Percentiles rank a stretch among this genome's conserved stretches.
Conservation (phyloP, 1,284 basidiomycete species). For the Ustilago crameri region DNA sequence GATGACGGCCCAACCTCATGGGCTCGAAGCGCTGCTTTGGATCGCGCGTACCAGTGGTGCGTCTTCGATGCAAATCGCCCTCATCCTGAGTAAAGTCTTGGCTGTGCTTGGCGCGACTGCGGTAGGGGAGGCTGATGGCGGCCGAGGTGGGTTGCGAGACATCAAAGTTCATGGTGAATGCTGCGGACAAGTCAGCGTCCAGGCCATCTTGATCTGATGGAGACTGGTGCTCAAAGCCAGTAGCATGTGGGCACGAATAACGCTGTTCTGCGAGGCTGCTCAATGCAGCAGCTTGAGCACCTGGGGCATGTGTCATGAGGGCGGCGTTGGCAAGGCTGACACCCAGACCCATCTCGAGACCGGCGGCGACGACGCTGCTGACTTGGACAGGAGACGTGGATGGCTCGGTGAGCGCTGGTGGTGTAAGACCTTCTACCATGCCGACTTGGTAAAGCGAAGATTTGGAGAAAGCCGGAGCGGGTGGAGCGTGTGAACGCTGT, state of each 20-base stretch:
- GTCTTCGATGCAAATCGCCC: constrained; percentile 37
- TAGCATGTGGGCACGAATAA: constrained; percentile 29
- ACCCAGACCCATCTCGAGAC: constrained; percentile 59
- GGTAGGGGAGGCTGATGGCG: constrained; percentile 22
- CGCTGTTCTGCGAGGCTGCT: constrained; percentile 46
- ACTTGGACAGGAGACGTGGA: constrained; percentile 31
- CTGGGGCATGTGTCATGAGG: constrained; percentile 34
- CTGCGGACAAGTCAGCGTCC: constrained; percentile 4
- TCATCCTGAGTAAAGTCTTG: constrained; percentile 23
- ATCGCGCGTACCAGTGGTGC: constrained; percentile 36
- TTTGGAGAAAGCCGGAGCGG: constrained; percentile 33
- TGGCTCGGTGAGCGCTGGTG: constrained; percentile 25
- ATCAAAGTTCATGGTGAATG: constrained; percentile 16
- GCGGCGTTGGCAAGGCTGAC: constrained; percentile 50
- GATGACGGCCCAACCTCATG: constrained; percentile 39
- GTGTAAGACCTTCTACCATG: constrained; percentile 45
- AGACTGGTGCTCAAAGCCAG: constrained; percentile 12
- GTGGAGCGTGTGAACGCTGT: constrained; percentile 21
- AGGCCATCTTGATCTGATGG: not conserved
- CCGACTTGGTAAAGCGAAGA: constrained; percentile 41
- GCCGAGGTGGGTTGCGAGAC: constrained; percentile 19
- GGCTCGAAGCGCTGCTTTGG: constrained; percentile 26
- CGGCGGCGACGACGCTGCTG: constrained; percentile 54
- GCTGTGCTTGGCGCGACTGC: constrained; percentile 17
- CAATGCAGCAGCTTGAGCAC: constrained; percentile 28